Conservation (phyloP, 2,329 filamentous ascomycete genomes). For the Rugonectria rugulosa region DNA sequence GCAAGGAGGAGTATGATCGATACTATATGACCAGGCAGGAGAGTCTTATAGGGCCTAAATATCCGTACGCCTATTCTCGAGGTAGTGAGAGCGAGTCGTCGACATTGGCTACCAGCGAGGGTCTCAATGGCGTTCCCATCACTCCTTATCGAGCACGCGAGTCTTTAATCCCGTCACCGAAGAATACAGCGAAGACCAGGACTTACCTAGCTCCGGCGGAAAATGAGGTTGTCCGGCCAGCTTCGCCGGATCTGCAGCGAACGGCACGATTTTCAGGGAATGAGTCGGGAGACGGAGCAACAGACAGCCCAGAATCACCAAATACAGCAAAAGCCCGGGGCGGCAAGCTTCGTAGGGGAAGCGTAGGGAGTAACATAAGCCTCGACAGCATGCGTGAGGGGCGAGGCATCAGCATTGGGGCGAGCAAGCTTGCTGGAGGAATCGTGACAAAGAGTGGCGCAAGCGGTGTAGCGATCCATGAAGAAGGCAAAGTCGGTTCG, state of each 20-base stretch:
- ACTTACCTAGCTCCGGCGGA: conserved; percentile 25
- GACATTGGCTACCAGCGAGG: conserved; percentile 38
- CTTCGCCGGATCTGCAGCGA: conserved; percentile 23
- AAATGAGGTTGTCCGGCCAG: conserved; percentile 24
- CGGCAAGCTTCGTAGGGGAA: conserved; percentile 34
- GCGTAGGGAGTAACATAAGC: conserved; percentile 47
- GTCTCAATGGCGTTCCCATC: conserved; percentile 13
- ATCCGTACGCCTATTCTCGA: conserved; percentile 34
- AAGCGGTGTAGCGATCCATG: conserved; percentile 22
- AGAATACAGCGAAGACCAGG: conserved; percentile 25
- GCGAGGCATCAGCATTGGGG: conserved; percentile 51
- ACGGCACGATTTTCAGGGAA: conserved; percentile 14
- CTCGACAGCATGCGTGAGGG: conserved; percentile 49
- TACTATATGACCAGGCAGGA: conserved; percentile 61
- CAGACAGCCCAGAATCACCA: conserved; percentile 28
- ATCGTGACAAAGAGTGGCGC: conserved; percentile 44
- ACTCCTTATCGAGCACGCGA: conserved; percentile 43
- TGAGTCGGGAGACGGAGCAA: conserved; percentile 23
- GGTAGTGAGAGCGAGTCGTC: conserved; percentile 49
- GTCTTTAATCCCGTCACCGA: conserved; percentile 26
- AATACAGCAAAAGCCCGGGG: conserved; percentile 24
- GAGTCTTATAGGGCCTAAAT: conserved; percentile 54
- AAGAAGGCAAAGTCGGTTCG: conserved; percentile 24
- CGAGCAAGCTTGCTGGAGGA: conserved; percentile 45
- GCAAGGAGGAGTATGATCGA: conserved; percentile 66